These are phyloP conservation scores for Rhipidocladum racemiflorum DNA, from an alignment of 176 grass and related monocot genomes.

Conservation along the genomic window DNA sequence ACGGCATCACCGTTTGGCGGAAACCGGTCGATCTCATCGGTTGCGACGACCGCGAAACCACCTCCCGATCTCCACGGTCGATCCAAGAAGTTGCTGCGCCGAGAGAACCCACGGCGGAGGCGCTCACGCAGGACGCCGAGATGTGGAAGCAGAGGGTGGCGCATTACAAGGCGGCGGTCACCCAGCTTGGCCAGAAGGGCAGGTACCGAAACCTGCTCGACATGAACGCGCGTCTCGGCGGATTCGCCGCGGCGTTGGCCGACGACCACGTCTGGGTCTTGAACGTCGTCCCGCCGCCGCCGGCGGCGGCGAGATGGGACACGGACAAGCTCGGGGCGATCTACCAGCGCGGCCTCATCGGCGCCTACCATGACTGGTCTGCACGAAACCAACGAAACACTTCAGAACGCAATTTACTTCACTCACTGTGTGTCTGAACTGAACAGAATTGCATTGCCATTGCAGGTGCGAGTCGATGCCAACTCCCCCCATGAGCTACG, in stretches of 20 bases:
- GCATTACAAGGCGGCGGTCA: slow-evolving; percentile 40
- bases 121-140: slow-evolving; percentile 32
- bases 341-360: slow-evolving; percentile 59
- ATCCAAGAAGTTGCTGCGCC: slow-evolving; percentile 14
- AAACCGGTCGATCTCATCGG: slow-evolving; percentile 43
- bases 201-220: slow-evolving; percentile 60
- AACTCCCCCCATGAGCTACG: slow-evolving; percentile 55
- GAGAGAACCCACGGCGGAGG: slow-evolving; percentile 21
- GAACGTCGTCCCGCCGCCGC: slow-evolving; percentile 45
- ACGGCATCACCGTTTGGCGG: slow-evolving; percentile 51
- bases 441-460: not conserved
- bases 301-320: not conserved
- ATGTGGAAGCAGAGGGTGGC: slow-evolving; percentile 50
- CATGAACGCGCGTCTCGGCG: slow-evolving; percentile 47
- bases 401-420: no score
- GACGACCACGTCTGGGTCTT: slow-evolving; percentile 57
- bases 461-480: slow-evolving; percentile 61
- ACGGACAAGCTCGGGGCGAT: slow-evolving; percentile 42
- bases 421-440: not conserved
- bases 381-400: not conserved
- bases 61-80: slow-evolving; percentile 6
- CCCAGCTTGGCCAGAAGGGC: slow-evolving; percentile 49
- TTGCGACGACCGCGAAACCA: slow-evolving; percentile 27
- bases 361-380: slow-evolving; percentile 58
- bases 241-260: slow-evolving; percentile 46